phyloP scores from a whole-genome alignment of 371 early-diverging fungal genomes.

The Modicella reniformis region DNA sequence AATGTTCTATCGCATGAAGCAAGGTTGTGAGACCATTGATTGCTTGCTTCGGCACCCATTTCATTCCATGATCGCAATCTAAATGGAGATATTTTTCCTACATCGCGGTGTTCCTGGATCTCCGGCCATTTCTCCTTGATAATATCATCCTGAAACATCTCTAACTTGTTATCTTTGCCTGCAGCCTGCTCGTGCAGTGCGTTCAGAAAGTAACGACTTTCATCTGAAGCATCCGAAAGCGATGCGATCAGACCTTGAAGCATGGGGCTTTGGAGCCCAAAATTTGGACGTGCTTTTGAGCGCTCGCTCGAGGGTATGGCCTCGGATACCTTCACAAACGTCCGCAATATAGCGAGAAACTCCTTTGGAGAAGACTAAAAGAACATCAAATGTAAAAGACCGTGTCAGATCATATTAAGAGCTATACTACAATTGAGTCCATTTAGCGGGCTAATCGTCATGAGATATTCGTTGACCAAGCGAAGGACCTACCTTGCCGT shows the following conservation, averaged over 20 bases:
- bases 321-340: conserved; percentile 59
- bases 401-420: too few species aligned
- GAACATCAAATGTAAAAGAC: not conserved
- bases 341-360: conserved; percentile 62
- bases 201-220: conserved; percentile 54
- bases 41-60: not conserved
- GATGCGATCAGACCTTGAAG: conserved; percentile 56
- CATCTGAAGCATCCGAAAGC: conserved; percentile 54
- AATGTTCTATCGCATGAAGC: conserved; percentile 54
- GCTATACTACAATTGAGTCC: too few species aligned
- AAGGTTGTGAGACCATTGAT: not conserved
- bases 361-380: conserved; percentile 69
- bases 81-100: conserved; percentile 26
- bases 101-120: conserved; percentile 58
- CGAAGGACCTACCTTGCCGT: conserved; percentile 59
- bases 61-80: not conserved
- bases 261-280: conserved; percentile 53
- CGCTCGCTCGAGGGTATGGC: conserved; percentile 25
- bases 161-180: conserved; percentile 55
- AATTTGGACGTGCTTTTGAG: conserved; percentile 7
- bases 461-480: too few species aligned
- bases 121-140: conserved; percentile 62
- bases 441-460: too few species aligned
- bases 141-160: conserved; percentile 62
- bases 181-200: conserved; percentile 60